Percentiles rank a stretch among this genome's conserved stretches.
Evolutionary conservation across 139 green algal species (phyloP).

Genomic region (Ulvella scutata): DNA sequence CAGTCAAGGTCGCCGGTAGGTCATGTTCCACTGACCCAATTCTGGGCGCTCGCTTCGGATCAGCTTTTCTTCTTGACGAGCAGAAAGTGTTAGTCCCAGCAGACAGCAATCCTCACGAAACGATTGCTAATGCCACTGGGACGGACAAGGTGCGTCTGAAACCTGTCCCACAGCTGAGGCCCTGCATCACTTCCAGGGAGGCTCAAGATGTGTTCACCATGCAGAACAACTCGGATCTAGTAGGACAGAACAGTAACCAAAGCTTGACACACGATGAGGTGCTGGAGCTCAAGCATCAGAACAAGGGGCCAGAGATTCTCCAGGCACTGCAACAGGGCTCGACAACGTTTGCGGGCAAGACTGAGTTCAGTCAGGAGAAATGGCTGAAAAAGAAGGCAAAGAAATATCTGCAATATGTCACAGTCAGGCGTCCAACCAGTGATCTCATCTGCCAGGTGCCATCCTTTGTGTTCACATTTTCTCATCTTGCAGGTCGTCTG

Average conservation of each 20-base stretch:
- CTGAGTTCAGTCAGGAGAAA: conserved; percentile 76
- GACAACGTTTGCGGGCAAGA: conserved; percentile 62
- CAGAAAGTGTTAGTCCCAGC: not conserved
- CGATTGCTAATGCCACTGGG: not conserved
- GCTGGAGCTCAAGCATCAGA: conserved; percentile 19
- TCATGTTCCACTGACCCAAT: not conserved
- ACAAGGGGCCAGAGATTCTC: conserved; percentile 53
- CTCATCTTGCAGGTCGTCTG: not conserved
- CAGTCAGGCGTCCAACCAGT: conserved; percentile 31
- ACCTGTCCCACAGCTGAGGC: not conserved
- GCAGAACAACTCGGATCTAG: conserved; percentile 28
- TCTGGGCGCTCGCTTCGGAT: not conserved
- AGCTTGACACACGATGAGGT: conserved; percentile 35
- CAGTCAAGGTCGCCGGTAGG: not conserved
- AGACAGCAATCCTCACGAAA: not conserved
- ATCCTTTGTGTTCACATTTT: not conserved
- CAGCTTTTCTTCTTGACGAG: not conserved
- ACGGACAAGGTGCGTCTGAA: not conserved
- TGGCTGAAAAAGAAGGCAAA: conserved; percentile 51
- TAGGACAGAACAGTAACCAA: conserved; percentile 37
- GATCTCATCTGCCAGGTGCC: conserved; percentile 38
- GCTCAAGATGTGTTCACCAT: not conserved
- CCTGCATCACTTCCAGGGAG: not conserved
- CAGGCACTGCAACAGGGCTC: conserved; percentile 47
- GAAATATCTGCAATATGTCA: conserved; percentile 30